Evolutionary conservation across 2,329 filamentous ascomycete species (phyloP).

Genomic region (Neonectria neomacrospora): DNA sequence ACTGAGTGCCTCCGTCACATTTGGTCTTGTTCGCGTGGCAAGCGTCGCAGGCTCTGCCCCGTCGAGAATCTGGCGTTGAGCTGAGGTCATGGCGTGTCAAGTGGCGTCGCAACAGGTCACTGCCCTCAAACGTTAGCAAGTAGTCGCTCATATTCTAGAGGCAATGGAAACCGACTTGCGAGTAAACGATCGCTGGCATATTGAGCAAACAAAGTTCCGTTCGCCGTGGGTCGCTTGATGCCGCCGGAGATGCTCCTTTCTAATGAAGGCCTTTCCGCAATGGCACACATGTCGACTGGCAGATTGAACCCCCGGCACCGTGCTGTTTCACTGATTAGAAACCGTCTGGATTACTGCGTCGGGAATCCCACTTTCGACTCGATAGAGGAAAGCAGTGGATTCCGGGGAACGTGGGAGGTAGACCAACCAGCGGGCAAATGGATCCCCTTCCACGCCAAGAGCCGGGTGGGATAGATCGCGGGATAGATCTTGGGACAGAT

Average conservation of each 20-base stretch:
- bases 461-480: slow-evolving; percentile 39
- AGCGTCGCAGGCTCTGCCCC: slow-evolving; percentile 54
- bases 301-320: slow-evolving; percentile 10
- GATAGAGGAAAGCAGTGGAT: slow-evolving; percentile 15
- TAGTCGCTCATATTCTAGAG: not conserved
- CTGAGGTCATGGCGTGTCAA: slow-evolving; percentile 49
- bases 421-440: slow-evolving; percentile 25
- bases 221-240: slow-evolving; percentile 54
- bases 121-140: slow-evolving; percentile 28
- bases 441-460: slow-evolving; percentile 19
- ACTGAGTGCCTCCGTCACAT: slow-evolving; percentile 54
- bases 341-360: slow-evolving; percentile 3
- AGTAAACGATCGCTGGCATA: slow-evolving; percentile 54
- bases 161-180: slow-evolving; percentile 48
- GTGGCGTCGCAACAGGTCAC: slow-evolving; percentile 54
- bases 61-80: slow-evolving; percentile 46
- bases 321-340: slow-evolving; percentile 17
- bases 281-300: slow-evolving; percentile 49
- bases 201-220: slow-evolving; percentile 48
- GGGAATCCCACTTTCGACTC: slow-evolving; percentile 26
- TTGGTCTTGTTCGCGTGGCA: slow-evolving; percentile 59
- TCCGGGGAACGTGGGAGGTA: slow-evolving; percentile 6
- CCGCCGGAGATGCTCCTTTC: slow-evolving; percentile 54
- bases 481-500: slow-evolving; percentile 35
- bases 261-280: slow-evolving; percentile 54